Conservation (phyloP, 176 grass and related monocot genomes). For the Pharus latifolius region DNA sequence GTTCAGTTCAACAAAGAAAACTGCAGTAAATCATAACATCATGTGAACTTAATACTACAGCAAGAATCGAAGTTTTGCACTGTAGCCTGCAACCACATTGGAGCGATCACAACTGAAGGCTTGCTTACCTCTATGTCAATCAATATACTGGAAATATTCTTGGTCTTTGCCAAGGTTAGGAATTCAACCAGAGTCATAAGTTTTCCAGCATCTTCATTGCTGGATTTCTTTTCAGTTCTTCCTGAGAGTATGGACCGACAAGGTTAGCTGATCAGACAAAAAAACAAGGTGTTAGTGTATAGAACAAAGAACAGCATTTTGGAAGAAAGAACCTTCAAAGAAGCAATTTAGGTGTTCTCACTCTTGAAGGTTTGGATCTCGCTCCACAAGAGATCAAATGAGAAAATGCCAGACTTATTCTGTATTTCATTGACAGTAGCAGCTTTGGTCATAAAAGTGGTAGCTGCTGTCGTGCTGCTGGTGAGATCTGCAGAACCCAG, state of each 20-base stretch:
- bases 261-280: slow-evolving; percentile 39
- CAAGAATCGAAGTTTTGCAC: too few relatives aligned
- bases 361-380: slow-evolving; percentile 79
- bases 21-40: neutral
- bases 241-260: slow-evolving; percentile 36
- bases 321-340: neutral
- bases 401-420: slow-evolving; percentile 61
- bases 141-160: slow-evolving; percentile 57
- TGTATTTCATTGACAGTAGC: slow-evolving; percentile 52
- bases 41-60: slow-evolving; percentile 1
- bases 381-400: slow-evolving; percentile 79
- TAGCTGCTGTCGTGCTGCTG: slow-evolving; percentile 34
- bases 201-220: slow-evolving; percentile 59
- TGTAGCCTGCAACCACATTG: too few relatives aligned
- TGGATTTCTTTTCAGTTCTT: slow-evolving; percentile 66
- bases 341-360: slow-evolving; percentile 17
- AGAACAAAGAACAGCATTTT: neutral
- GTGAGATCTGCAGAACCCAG: slow-evolving; percentile 56
- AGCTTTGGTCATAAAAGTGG: slow-evolving; percentile 39
- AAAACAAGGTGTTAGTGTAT: slow-evolving; percentile 1
- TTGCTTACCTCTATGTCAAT: slow-evolving; percentile 64
- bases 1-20: neutral
- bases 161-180: slow-evolving; percentile 58
- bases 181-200: slow-evolving; percentile 58
- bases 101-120: too few relatives aligned